Percentiles rank a stretch among this genome's conserved stretches.
Conservation (phyloP, 2,329 filamentous ascomycete species). For the Lomentospora prolificans region DNA sequence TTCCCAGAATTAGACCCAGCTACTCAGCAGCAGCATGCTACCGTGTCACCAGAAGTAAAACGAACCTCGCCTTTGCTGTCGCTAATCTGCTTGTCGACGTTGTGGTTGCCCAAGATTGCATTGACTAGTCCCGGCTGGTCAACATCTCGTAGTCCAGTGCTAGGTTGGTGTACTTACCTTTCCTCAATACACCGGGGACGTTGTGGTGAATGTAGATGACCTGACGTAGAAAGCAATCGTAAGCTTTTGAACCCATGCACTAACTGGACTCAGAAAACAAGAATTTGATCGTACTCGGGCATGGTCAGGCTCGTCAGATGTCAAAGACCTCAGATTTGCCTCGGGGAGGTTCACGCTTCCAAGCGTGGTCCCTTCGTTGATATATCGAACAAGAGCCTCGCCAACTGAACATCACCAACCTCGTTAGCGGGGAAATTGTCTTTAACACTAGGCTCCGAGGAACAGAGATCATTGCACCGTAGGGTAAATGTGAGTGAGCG, state of each 20-base stretch:
- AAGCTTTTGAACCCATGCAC: neutral
- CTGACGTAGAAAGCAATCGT: slow-evolving; percentile 22
- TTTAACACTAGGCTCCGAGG: no score
- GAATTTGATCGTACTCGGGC: slow-evolving; percentile 51
- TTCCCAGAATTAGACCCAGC: neutral
- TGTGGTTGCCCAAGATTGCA: slow-evolving; percentile 87
- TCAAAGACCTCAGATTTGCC: slow-evolving; percentile 79
- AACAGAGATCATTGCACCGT: no score
- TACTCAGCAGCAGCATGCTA: slow-evolving; percentile 13
- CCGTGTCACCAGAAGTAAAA: neutral
- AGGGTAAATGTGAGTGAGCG: no score
- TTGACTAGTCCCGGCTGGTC: slow-evolving; percentile 52
- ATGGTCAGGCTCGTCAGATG: slow-evolving; percentile 78
- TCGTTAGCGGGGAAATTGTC: slow-evolving; percentile 26
- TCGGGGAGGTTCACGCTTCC: slow-evolving; percentile 97
- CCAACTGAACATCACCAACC: slow-evolving; percentile 44
- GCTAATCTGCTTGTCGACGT: slow-evolving; percentile 98
- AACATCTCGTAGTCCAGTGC: slow-evolving; percentile 8
- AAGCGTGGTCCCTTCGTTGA: slow-evolving; percentile 86
- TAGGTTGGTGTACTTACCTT: slow-evolving; percentile 38
- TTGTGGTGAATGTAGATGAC: slow-evolving; percentile 97
- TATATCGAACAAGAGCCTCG: slow-evolving; percentile 81
- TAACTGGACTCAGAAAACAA: neutral
- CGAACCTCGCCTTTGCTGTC: slow-evolving; percentile 83
- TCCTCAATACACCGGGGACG: slow-evolving; percentile 85